phyloP scores from a whole-genome alignment of 2,329 filamentous ascomycete species.

The Colletotrichum sojae region DNA sequence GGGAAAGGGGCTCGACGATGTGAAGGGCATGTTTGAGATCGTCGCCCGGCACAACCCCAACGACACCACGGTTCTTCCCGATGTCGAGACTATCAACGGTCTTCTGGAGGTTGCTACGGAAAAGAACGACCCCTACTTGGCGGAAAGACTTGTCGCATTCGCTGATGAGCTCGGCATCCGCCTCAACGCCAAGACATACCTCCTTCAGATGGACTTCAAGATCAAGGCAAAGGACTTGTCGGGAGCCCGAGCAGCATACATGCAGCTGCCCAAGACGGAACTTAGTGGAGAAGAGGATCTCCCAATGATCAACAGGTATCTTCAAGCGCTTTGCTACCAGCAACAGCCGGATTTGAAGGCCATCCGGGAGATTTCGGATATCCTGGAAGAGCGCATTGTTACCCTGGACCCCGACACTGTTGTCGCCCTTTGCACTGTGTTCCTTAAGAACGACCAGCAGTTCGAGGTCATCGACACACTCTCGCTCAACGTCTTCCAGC shows the following conservation, averaged over 20 bases:
- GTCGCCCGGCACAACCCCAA: conserved; percentile 68
- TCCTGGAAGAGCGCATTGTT: conserved; percentile 78
- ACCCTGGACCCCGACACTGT: conserved; percentile 82
- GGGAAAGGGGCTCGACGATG: conserved; percentile 79
- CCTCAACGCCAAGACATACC: conserved; percentile 78
- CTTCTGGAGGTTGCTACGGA: conserved; percentile 81
- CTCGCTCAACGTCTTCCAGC: conserved; percentile 80
- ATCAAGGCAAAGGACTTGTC: conserved; percentile 80
- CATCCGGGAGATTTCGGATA: conserved; percentile 80
- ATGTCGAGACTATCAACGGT: conserved; percentile 81
- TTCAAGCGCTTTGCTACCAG: conserved; percentile 76
- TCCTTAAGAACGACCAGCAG: conserved; percentile 82
- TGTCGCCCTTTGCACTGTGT: conserved; percentile 78
- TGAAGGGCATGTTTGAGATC: conserved; percentile 79
- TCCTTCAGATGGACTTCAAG: conserved; percentile 82
- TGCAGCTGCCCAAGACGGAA: conserved; percentile 67
- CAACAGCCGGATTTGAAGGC: conserved; percentile 76
- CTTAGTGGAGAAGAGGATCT: conserved; percentile 71
- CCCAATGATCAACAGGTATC: conserved; percentile 77
- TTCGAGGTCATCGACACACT: conserved; percentile 87
- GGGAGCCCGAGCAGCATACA: conserved; percentile 77
- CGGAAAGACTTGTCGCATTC: conserved; percentile 80
- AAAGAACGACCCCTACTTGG: conserved; percentile 78
- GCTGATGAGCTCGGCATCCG: conserved; percentile 75
- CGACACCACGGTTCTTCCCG: conserved; percentile 66